phyloP scores from a whole-genome alignment of 345 rosid genomes.

The Corchorus capsularis region DNA sequence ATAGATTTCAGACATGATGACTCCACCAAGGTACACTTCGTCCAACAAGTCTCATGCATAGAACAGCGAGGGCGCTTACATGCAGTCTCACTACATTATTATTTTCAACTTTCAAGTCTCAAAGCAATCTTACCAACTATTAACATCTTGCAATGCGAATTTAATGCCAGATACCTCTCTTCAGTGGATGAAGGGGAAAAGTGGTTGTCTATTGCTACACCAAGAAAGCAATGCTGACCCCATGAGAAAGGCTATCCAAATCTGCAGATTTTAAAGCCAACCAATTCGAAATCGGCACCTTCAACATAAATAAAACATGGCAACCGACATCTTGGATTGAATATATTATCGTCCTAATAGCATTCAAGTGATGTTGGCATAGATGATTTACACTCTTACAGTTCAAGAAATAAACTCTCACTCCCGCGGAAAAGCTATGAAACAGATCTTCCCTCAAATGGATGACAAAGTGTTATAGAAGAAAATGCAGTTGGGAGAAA shows the following conservation, averaged over 20 bases:
- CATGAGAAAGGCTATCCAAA: slow-evolving; percentile 77
- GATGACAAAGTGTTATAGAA: slow-evolving; percentile 23
- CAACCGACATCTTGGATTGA: slow-evolving; percentile 73
- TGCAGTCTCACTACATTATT: slow-evolving; percentile 61
- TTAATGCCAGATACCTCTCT: slow-evolving; percentile 89
- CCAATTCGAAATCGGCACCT: slow-evolving; percentile 94
- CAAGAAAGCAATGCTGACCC: slow-evolving; percentile 96
- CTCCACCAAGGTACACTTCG: slow-evolving; percentile 39
- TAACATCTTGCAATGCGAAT: slow-evolving; percentile 74
- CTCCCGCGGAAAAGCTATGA: slow-evolving; percentile 29
- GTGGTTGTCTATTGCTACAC: slow-evolving; percentile 91
- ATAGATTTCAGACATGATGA: slow-evolving; percentile 29
- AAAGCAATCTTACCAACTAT: slow-evolving; percentile 98
- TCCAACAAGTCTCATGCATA: slow-evolving; percentile 42
- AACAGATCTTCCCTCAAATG: slow-evolving; percentile 26
- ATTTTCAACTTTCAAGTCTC: slow-evolving; percentile 57
- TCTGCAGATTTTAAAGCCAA: slow-evolving; percentile 99
- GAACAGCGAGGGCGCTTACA: slow-evolving; percentile 40
- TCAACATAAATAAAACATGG: slow-evolving; percentile 75
- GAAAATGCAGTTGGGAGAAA: slow-evolving; percentile 23
- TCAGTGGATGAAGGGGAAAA: slow-evolving; percentile 69
- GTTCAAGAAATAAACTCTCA: slow-evolving; percentile 31
- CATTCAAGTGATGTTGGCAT: slow-evolving; percentile 45
- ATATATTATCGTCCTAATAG: slow-evolving; percentile 58
- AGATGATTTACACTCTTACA: slow-evolving; percentile 31